Conservation (phyloP, 208 protist species). For the Wallacemonas sp. region DNA sequence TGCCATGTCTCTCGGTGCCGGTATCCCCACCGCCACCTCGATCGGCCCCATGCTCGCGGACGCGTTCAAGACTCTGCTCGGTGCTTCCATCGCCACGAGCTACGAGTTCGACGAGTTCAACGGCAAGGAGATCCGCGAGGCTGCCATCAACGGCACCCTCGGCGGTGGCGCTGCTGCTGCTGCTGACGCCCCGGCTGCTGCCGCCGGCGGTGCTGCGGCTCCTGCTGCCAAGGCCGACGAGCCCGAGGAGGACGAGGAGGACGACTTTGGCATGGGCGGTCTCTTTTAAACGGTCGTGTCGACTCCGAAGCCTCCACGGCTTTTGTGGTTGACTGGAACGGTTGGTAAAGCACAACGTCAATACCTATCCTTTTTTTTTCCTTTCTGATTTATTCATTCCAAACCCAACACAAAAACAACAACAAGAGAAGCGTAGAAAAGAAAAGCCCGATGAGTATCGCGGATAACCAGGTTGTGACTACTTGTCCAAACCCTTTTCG, state of each 20-base stretch:
- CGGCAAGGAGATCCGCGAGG: conserved; percentile 88
- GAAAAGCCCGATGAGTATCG: too few relatives aligned
- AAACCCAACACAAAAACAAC: not conserved
- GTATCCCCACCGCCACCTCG: conserved; percentile 94
- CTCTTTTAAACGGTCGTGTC: conserved; percentile 80
- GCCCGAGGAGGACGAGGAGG: conserved; percentile 78
- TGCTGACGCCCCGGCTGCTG: conserved; percentile 39
- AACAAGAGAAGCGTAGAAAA: not conserved
- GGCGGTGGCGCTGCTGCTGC: conserved; percentile 75
- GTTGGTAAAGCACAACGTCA: conserved; percentile 9
- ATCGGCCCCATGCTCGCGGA: conserved; percentile 95
- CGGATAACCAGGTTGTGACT: not conserved
- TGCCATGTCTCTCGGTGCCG: conserved; percentile 94
- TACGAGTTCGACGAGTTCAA: conserved; percentile 91
- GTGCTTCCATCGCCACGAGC: conserved; percentile 93
- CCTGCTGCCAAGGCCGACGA: conserved; percentile 58
- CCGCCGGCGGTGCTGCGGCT: conserved; percentile 36
- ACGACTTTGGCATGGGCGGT: conserved; percentile 82
- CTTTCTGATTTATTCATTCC: conserved; percentile 16
- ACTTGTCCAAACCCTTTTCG: too few relatives aligned
- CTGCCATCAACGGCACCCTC: conserved; percentile 83
- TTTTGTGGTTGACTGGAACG: not conserved
- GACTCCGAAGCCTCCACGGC: too few relatives aligned
- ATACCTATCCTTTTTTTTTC: conserved; percentile 19
- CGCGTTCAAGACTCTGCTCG: conserved; percentile 98